Evolutionary conservation across 345 rosid species (phyloP).

Genomic region (Chamaenerion angustifolium): DNA sequence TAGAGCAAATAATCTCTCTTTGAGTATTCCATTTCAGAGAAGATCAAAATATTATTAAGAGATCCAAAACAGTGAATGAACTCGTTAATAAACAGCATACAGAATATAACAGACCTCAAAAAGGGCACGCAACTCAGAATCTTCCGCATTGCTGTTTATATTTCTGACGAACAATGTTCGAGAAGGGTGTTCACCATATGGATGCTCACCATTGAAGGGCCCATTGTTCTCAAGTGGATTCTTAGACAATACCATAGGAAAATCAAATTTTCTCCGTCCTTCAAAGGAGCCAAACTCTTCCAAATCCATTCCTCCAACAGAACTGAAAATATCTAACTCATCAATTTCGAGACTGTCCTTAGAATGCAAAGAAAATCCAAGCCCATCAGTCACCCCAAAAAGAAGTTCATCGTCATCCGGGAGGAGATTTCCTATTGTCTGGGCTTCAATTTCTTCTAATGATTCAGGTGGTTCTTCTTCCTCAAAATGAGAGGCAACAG

Average conservation of each 20-base stretch:
- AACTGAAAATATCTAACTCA: conserved; percentile 51
- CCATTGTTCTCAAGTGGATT: conserved; percentile 7
- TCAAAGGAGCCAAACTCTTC: conserved; percentile 25
- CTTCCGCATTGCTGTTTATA: conserved; percentile 35
- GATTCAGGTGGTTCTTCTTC: conserved; percentile 41
- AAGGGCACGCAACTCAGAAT: conserved; percentile 36
- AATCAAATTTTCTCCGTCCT: conserved; percentile 16
- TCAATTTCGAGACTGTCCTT: conserved; percentile 32
- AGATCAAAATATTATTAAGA: too few relatives aligned
- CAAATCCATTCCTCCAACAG: conserved; percentile 62
- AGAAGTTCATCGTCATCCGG: conserved; percentile 57
- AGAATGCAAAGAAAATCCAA: conserved; percentile 13
- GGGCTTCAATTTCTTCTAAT: conserved; percentile 50
- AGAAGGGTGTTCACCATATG: conserved; percentile 30
- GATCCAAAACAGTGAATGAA: too few relatives aligned
- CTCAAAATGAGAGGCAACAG: conserved; percentile 26
- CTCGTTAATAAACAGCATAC: neutral
- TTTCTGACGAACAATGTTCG: conserved; percentile 49
- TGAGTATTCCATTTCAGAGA: too few relatives aligned
- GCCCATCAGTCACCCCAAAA: conserved; percentile 38
- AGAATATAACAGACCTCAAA: conserved; percentile 30
- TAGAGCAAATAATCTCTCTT: neutral
- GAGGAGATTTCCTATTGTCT: conserved; percentile 56
- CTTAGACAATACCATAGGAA: conserved; percentile 7
- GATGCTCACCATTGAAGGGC: conserved; percentile 24